Base-by-base conservation (phyloP, 805 yeast genomes). In the Cyberlindnera saturnus region DNA sequence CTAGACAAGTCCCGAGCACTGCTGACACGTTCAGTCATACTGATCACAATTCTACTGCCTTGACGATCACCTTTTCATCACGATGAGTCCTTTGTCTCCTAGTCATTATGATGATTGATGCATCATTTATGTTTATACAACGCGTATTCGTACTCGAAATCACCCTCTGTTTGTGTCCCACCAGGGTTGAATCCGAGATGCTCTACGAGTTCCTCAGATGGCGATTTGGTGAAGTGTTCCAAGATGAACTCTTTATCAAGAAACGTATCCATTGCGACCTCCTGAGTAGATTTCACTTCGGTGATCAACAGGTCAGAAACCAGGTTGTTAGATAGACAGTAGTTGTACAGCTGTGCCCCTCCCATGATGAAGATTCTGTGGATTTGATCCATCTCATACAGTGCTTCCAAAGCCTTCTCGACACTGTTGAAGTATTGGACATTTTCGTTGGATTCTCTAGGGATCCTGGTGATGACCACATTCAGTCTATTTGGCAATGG, bases 361-460 rank as follows among this genome's bases (percentile, higher is more conserved):
- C 99, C 99, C 48, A 93, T 91, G 20, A 93, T 74, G 57, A 81
- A 93, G 1, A 93, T 71, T 38, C 77, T 75, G 39, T 79, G 84
- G 17, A 82, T 59, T 2, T 55, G 48, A 5, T 55, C 48, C 37
- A 47, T 35, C 10, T 20, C 26, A 10, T 57, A 50, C n/a, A 74
- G 47, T 11, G 51, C 44, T 0, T 57, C 48, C 8, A 79, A 47
- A 0, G 83, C 77, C 1, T 62, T 62, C 6, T 66, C 63, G 15
- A 81, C 53, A 1, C 81, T 71, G 28, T 64, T 58, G 44, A 34
- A 48, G 16, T 75, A 73, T 6, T 17, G 39, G 2, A 58, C 53
- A 19, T 62, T 34, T 8, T 68, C 70, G 4, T 41, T 48, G 15
- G 40, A 43, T 9, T 50, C 50, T 3, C 46, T 40, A 5, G 59